A percentile compares a stretch with the other conserved stretches of the same genome.
Evolutionary conservation across 495 filamentous ascomycete species (phyloP).

Genomic region (Neurospora intermedia): DNA sequence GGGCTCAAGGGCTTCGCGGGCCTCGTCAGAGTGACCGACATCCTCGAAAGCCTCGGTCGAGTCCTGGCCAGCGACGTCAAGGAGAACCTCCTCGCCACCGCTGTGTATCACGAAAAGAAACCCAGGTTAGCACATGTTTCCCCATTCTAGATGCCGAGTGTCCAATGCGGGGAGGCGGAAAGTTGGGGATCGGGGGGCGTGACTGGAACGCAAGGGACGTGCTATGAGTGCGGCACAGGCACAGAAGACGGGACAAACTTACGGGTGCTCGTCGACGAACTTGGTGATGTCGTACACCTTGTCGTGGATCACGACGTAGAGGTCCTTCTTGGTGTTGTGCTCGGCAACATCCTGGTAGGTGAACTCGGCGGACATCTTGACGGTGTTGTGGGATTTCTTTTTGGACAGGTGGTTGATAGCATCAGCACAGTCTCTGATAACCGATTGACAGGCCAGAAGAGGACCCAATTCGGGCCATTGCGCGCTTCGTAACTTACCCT

Average conservation of each 20-base stretch:
- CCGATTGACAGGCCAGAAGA: not conserved
- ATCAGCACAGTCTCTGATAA: not conserved
- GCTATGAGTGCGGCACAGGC: not conserved
- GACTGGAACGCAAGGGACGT: not conserved
- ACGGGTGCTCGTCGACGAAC: slow-evolving; percentile 99
- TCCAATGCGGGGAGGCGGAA: not conserved
- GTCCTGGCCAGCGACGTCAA: slow-evolving; percentile 94
- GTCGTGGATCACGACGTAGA: slow-evolving; percentile 87
- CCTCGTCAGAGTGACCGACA: slow-evolving; percentile 98
- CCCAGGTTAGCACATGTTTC: slow-evolving; percentile 7
- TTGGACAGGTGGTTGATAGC: slow-evolving; percentile 15
- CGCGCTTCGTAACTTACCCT: not conserved
- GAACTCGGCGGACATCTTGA: slow-evolving; percentile 60
- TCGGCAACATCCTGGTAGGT: slow-evolving; percentile 76
- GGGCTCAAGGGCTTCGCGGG: slow-evolving; percentile 80
- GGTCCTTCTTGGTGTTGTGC: slow-evolving; percentile 94
- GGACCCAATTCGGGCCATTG: not conserved
- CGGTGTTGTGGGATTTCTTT: slow-evolving; percentile 7
- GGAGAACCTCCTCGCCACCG: slow-evolving; percentile 94
- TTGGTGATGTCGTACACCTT: slow-evolving; percentile 83
- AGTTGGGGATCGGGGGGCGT: not conserved
- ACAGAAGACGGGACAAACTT: slow-evolving; percentile 36
- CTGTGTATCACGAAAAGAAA: slow-evolving; percentile 32
- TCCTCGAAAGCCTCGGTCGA: slow-evolving; percentile 98
- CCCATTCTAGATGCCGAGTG: slow-evolving; percentile 1